Evolutionary conservation across 331 rosid genomes (phyloP).

Genomic region (Rosa hybrid): DNA sequence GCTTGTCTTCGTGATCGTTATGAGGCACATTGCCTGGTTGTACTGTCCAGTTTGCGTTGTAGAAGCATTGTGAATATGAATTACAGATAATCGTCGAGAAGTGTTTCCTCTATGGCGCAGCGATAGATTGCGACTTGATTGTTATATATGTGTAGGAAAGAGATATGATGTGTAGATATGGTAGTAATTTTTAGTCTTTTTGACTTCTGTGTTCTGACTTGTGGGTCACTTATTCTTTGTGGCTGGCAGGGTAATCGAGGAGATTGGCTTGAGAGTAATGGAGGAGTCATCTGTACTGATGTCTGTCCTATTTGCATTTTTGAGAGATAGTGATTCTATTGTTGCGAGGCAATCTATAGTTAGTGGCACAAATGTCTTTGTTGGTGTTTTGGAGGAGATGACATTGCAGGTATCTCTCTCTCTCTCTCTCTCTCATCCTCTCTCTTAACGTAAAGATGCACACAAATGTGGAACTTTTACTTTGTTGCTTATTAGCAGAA

Average conservation of each 20-base stretch:
- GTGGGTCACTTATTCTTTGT: constrained; percentile 9
- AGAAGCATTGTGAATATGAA: not conserved
- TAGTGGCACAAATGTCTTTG: constrained; percentile 66
- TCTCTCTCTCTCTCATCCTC: not conserved
- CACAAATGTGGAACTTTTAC: not conserved
- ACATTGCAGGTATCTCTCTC: constrained; percentile 62
- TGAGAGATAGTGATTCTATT: constrained; percentile 54
- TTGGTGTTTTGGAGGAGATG: constrained; percentile 69
- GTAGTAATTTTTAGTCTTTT: not conserved
- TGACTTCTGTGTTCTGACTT: not conserved
- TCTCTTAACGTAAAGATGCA: not conserved
- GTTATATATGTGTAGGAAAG: not conserved
- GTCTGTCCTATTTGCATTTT: constrained; percentile 55
- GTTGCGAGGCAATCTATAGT: constrained; percentile 69
- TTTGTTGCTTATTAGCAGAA: not conserved
- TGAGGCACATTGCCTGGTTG: not conserved
- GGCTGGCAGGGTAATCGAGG: constrained; percentile 77
- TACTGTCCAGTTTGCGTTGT: not conserved
- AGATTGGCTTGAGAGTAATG: constrained; percentile 67
- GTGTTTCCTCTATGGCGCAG: not conserved
- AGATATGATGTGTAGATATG: not conserved
- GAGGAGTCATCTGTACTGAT: constrained; percentile 65
- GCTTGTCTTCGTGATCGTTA: not conserved
- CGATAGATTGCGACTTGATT: not conserved
- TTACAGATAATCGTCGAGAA: not conserved